Base-by-base conservation (phyloP, 257 asterid species). In the Penstemon newberryi region DNA sequence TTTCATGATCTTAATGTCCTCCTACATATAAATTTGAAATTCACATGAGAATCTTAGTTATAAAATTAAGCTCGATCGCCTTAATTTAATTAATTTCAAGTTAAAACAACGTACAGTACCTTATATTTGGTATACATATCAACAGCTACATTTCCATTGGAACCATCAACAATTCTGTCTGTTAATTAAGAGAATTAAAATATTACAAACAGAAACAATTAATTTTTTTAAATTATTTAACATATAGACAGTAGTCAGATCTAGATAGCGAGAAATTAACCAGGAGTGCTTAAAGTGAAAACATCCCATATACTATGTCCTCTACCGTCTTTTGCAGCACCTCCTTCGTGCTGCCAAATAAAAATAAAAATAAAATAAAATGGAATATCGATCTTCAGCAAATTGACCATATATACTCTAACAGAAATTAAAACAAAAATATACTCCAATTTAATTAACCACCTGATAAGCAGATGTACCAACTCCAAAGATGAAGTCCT, bases 301-400 rank as follows among this genome's bases (percentile, higher is more conserved):
- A 19, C 47, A 82, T 79, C 87, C 87, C 87, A 82, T 8, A 68
- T 38, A 12, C 82, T 79, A 10, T 18, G 44, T 18, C 84, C 77
- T 73, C 72, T 82, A 5, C 87, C 87, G 58, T 66, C 72, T 70
- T 65, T 66, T 7, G 69, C 55, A 42, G 79, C 77, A 45, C 80
- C 84, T 73, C 80, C 86, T 43, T 61, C 66, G 52, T 67, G 8
- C 4, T 40, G 47, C 8, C 18, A 44, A 6, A 13, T 25, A 37
- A 25, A 6, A 15, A 57, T 36, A 33, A 25, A 53, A 0, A 12
- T 53, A 4, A 3, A 42, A 9, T 6, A 12, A 38, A 18, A 13
- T 19, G 39, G 25, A 11, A 19, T 36, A 54, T 3, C 6, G 9
- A 44, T 7, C 49, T 15, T 53, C 4, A 5, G 33, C 33, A 11